phyloP scores from a whole-genome alignment of 208 protist species.

The Crithidia fasciculata region DNA sequence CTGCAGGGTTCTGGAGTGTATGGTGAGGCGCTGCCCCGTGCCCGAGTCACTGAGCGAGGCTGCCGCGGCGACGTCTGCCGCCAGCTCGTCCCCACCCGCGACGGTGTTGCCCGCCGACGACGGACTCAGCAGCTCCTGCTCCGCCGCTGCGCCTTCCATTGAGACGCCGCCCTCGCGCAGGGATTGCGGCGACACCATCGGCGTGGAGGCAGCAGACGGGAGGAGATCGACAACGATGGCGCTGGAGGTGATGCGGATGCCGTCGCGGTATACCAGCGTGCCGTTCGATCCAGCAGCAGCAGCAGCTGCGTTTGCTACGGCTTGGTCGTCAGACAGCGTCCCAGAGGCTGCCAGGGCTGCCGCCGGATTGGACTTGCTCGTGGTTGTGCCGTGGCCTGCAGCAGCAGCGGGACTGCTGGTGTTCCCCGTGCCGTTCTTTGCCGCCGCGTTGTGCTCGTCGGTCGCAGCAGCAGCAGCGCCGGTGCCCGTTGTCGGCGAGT shows the following conservation, averaged over 20 bases:
- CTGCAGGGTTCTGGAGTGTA: constrained; percentile 20
- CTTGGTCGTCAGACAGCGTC: no score
- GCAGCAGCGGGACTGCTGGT: no score
- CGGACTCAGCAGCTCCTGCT: background rate
- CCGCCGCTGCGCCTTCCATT: background rate
- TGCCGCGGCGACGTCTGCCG: background rate
- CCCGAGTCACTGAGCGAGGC: background rate
- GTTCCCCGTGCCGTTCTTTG: no score
- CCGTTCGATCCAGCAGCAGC: background rate
- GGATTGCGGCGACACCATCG: constrained; percentile 18
- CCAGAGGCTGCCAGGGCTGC: no score
- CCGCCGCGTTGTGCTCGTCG: background rate
- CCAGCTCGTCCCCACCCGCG: background rate
- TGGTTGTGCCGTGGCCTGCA: no score
- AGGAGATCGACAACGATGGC: constrained; percentile 30
- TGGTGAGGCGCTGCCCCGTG: constrained; percentile 2
- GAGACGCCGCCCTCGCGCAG: constrained; percentile 1
- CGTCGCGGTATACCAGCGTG: constrained; percentile 20
- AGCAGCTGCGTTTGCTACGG: no score
- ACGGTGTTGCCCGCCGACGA: constrained; percentile 2
- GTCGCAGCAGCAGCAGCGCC: background rate
- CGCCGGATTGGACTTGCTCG: no score
- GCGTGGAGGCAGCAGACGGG: background rate
- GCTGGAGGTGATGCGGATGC: constrained; percentile 32
- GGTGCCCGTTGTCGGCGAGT: background rate